phyloP scores from a whole-genome alignment of 495 filamentous ascomycete genomes.

The Jackrogersella minutella region DNA sequence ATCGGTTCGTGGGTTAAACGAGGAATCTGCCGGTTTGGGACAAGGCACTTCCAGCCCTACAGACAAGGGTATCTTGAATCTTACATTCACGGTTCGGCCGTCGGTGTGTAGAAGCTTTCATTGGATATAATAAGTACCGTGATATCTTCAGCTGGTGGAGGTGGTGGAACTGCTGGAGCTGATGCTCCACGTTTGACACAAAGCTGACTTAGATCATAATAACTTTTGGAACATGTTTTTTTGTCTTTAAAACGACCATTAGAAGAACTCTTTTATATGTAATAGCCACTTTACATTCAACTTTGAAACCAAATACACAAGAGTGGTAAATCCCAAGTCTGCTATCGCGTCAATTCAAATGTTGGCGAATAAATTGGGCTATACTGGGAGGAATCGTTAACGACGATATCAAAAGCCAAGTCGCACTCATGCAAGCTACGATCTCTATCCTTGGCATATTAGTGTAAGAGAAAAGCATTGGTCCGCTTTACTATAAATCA shows the following conservation, averaged over 20 bases:
- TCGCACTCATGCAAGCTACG: no score
- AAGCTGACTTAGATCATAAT: background rate
- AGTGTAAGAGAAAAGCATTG: no score
- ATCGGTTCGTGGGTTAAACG: background rate
- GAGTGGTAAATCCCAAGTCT: no score
- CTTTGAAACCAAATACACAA: no score
- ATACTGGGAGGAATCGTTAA: no score
- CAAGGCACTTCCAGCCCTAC: background rate
- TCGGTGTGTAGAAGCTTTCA: background rate
- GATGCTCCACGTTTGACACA: background rate
- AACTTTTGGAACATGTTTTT: background rate
- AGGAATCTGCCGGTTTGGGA: background rate
- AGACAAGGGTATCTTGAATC: background rate
- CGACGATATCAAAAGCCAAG: no score
- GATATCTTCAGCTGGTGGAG: constrained; percentile 2
- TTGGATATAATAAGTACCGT: background rate
- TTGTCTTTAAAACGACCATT: background rate
- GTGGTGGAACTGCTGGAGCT: no score
- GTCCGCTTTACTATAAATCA: background rate
- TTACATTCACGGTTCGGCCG: background rate
- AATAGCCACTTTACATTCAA: no score
- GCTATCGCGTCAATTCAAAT: no score
- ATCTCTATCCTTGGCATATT: no score
- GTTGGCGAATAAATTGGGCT: no score
- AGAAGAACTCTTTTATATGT: no score